Conservation (phyloP, 2,329 filamentous ascomycete genomes). For the Monosporascus sp. region DNA sequence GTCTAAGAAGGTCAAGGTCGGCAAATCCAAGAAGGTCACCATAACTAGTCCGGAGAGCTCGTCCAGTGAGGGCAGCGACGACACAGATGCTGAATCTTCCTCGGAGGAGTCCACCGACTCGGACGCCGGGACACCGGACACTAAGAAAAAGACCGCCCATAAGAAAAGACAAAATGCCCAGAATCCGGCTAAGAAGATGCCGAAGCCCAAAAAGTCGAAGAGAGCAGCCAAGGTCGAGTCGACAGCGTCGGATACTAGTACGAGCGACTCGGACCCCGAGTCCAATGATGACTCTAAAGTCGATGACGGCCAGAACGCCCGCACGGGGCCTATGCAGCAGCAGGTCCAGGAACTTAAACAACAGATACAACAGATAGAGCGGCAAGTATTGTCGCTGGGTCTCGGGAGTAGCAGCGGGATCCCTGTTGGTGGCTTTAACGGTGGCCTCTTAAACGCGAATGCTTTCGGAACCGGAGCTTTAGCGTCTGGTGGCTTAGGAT, state of each 20-base stretch:
- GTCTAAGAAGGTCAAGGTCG: slow-evolving; percentile 5
- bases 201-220: slow-evolving; percentile 12
- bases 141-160: not conserved
- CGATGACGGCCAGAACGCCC: slow-evolving; percentile 10
- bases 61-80: slow-evolving; percentile 5
- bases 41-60: not conserved
- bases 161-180: slow-evolving; percentile 1
- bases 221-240: slow-evolving; percentile 5
- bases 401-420: not conserved
- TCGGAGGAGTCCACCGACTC: slow-evolving; percentile 7
- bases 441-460: slow-evolving; percentile 1
- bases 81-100: slow-evolving; percentile 11
- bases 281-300: slow-evolving; percentile 12
- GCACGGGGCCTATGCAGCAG: slow-evolving; percentile 9
- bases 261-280: slow-evolving; percentile 21
- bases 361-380: slow-evolving; percentile 19
- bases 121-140: not conserved
- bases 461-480: not conserved
- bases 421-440: not conserved
- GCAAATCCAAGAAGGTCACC: slow-evolving; percentile 16
- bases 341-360: slow-evolving; percentile 18
- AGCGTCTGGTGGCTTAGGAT: not conserved
- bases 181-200: slow-evolving; percentile 10
- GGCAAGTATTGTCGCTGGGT: slow-evolving; percentile 6
- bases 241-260: not conserved